Evolutionary conservation across 1,284 basidiomycete species (phyloP).

Genomic region (Salmacisia buchloeana): DNA sequence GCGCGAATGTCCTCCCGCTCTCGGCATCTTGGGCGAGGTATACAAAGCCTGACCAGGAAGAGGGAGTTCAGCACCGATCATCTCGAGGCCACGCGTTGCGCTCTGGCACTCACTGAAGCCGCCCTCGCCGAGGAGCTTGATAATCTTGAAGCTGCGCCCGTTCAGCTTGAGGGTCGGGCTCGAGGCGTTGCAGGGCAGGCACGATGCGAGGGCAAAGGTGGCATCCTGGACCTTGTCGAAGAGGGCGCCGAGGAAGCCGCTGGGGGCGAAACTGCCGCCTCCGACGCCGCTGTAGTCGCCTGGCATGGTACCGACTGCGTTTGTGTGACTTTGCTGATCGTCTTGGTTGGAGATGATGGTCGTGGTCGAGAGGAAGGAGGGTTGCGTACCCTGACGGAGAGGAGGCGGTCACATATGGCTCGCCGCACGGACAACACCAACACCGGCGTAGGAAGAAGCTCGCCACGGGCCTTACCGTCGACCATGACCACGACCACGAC

Average conservation of each 20-base stretch:
- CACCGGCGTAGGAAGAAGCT: not conserved
- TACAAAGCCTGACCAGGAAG: conserved; percentile 28
- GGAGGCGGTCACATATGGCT: not conserved
- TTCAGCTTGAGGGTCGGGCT: conserved; percentile 37
- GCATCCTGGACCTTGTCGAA: conserved; percentile 34
- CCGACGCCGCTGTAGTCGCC: conserved; percentile 8
- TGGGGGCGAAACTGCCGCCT: not conserved
- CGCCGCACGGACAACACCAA: not conserved
- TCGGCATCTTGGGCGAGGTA: conserved; percentile 43
- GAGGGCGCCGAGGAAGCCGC: conserved; percentile 16
- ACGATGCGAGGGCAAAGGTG: conserved; percentile 32
- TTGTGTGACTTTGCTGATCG: not conserved
- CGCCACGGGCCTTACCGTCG: not conserved
- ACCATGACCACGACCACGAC: too few relatives aligned
- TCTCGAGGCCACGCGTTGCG: too few relatives aligned
- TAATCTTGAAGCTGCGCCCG: conserved; percentile 39
- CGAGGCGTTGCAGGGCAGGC: conserved; percentile 32
- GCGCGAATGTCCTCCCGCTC: conserved; percentile 42
- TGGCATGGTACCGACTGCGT: not conserved
- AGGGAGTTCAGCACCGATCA: too few relatives aligned
- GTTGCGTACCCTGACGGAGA: not conserved
- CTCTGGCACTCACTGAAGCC: conserved; percentile 27
- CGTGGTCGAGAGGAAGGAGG: not conserved
- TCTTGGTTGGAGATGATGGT: not conserved
- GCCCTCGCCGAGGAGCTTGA: conserved; percentile 43